phyloP scores from a whole-genome alignment of 2,329 filamentous ascomycete species.

The Pseudopithomyces chartarum region DNA sequence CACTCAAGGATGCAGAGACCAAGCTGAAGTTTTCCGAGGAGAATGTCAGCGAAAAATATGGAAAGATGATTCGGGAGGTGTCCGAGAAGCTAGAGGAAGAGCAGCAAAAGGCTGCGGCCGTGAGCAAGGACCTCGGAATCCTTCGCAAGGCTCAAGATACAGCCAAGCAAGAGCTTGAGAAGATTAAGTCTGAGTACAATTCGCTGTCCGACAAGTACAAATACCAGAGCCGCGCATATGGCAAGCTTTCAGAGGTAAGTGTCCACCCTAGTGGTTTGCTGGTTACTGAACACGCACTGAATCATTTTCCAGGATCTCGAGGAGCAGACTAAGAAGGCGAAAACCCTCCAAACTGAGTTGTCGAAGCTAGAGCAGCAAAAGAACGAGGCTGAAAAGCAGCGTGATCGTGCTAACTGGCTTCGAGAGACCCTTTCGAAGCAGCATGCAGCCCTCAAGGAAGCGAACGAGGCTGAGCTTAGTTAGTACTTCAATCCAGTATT shows the following conservation, averaged over 20 bases:
- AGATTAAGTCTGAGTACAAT: conserved; percentile 23
- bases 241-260: conserved; percentile 24
- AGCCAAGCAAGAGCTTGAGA: conserved; percentile 22
- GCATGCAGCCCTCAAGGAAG: conserved; percentile 10
- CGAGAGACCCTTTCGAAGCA: conserved; percentile 14
- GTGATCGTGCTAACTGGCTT: conserved; percentile 6
- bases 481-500: background rate
- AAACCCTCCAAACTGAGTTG: conserved; percentile 16
- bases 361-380: conserved; percentile 19
- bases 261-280: background rate
- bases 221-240: conserved; percentile 27
- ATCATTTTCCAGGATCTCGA: conserved; percentile 5
- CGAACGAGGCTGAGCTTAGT: conserved; percentile 13
- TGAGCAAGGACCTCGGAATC: conserved; percentile 18
- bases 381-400: conserved; percentile 18
- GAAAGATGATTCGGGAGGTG: conserved; percentile 21
- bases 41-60: conserved; percentile 18
- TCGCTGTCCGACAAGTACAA: conserved; percentile 25
- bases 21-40: conserved; percentile 9
- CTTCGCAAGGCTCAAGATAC: conserved; percentile 18
- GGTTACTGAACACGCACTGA: background rate
- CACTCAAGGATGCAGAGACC: conserved; percentile 6
- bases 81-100: conserved; percentile 25
- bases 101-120: conserved; percentile 19
- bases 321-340: conserved; percentile 25